Conservation (phyloP, 108 stramenopile species). For the Schizochytrium sp. region DNA sequence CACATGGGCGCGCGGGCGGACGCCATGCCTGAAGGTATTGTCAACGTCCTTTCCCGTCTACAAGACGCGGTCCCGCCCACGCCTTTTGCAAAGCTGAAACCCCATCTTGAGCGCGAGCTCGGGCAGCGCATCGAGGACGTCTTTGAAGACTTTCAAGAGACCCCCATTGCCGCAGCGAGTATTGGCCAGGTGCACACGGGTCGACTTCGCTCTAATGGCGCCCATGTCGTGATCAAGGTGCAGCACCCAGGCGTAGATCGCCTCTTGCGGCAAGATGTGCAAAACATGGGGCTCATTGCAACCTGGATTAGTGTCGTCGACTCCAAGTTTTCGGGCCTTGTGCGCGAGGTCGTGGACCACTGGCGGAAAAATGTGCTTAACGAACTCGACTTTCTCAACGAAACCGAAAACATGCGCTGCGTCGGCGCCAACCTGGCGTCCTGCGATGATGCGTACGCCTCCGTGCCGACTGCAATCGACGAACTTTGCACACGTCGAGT, state of each 20-base stretch:
- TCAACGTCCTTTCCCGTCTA: conserved; percentile 31
- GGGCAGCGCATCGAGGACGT: not conserved
- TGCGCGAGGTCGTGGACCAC: conserved; percentile 33
- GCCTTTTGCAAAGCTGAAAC: conserved; percentile 29
- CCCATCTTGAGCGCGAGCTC: conserved; percentile 24
- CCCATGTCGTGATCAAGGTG: conserved; percentile 48
- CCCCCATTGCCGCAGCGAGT: conserved; percentile 36
- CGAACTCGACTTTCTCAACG: conserved; percentile 49
- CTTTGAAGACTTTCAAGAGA: not conserved
- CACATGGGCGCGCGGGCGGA: conserved; percentile 47
- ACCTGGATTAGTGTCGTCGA: conserved; percentile 25
- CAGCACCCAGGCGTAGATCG: conserved; percentile 42
- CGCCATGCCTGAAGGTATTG: conserved; percentile 39
- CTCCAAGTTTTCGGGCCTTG: conserved; percentile 34
- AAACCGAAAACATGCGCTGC: conserved; percentile 39
- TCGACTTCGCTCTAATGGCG: conserved; percentile 1
- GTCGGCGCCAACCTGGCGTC: conserved; percentile 20
- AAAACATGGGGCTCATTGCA: conserved; percentile 33
- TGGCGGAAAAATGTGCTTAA: conserved; percentile 40
- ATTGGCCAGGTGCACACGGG: conserved; percentile 51
- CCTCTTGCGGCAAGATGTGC: conserved; percentile 45
- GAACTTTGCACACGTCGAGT: conserved; percentile 38
- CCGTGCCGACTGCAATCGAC: conserved; percentile 39
- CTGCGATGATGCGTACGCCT: not conserved
- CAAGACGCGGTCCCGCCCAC: conserved; percentile 47